These are phyloP conservation scores for Coemansia sp. DNA, from an alignment of 192 early-diverging fungal genomes.

Conservation along the genomic window DNA sequence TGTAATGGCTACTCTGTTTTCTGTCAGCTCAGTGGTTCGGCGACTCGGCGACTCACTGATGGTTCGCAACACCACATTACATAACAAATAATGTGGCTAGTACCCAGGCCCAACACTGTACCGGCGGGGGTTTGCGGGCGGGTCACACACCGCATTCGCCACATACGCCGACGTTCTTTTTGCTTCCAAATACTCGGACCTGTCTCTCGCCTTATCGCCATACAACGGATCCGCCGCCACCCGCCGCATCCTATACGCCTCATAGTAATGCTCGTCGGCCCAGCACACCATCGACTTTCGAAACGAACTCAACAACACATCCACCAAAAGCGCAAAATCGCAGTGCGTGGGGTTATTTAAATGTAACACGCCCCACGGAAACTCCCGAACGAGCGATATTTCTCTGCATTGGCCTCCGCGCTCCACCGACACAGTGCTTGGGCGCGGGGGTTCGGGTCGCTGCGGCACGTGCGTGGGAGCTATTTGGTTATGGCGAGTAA, in stretches of 20 bases:
- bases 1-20: too few species aligned
- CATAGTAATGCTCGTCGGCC: slow-evolving; percentile 82
- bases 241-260: slow-evolving; percentile 70
- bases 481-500: slow-evolving; percentile 26
- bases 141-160: too few species aligned
- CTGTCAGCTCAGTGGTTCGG: too few species aligned
- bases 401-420: slow-evolving; percentile 33
- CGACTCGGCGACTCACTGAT: too few species aligned
- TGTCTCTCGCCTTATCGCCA: neutral
- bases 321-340: slow-evolving; percentile 84
- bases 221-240: slow-evolving; percentile 23
- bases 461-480: slow-evolving; percentile 15
- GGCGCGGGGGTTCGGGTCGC: slow-evolving; percentile 20
- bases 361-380: slow-evolving; percentile 89
- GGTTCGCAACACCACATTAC: too few species aligned
- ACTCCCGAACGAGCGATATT: slow-evolving; percentile 74
- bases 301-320: slow-evolving; percentile 80
- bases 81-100: neutral
- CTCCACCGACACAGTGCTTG: slow-evolving; percentile 6
- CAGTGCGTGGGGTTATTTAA: slow-evolving; percentile 89
- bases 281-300: slow-evolving; percentile 85
- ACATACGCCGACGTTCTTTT: too few species aligned
- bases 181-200: neutral
- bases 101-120: too few species aligned
- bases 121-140: too few species aligned